These are phyloP conservation scores for Thraustochytrium sp. DNA, from an alignment of 352 stramenopile species.

Conservation along the genomic window DNA sequence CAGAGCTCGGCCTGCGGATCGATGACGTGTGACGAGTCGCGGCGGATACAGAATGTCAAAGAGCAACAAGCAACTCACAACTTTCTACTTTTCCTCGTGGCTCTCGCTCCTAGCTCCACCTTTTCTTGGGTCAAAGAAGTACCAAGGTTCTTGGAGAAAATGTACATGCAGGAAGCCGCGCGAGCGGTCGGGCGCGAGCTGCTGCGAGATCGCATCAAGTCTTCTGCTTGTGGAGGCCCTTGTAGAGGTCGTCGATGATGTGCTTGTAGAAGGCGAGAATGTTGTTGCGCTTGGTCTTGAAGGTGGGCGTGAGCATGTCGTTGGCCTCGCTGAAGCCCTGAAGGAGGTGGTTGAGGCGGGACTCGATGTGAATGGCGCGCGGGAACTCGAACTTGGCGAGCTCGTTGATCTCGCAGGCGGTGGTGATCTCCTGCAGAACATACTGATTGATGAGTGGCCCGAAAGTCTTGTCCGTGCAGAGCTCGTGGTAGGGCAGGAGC, in stretches of 20 bases:
- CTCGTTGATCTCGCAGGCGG: slow-evolving; percentile 58
- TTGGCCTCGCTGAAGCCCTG: slow-evolving; percentile 64
- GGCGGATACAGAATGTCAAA: too few species aligned
- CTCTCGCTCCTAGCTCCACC: too few species aligned
- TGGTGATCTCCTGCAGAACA: slow-evolving; percentile 58
- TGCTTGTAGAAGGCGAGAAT: slow-evolving; percentile 58
- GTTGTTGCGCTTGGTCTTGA: slow-evolving; percentile 68
- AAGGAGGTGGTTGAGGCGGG: slow-evolving; percentile 47
- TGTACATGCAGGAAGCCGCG: neutral
- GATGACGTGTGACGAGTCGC: too few species aligned
- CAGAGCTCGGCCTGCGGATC: too few species aligned
- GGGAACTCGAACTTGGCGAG: slow-evolving; percentile 67
- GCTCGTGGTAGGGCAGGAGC: slow-evolving; percentile 38
- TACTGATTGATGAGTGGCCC: slow-evolving; percentile 35
- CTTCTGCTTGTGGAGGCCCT: neutral
- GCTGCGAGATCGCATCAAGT: neutral
- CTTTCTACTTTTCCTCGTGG: too few species aligned
- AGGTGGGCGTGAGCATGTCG: slow-evolving; percentile 66
- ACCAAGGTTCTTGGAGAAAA: neutral
- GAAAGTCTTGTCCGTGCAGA: neutral
- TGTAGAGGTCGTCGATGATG: slow-evolving; percentile 63
- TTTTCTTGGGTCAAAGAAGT: too few species aligned
- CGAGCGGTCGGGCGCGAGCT: neutral
- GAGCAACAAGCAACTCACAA: too few species aligned
- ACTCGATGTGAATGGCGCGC: slow-evolving; percentile 61